A percentile compares a stretch with the other conserved stretches of the same genome.
phyloP scores from a whole-genome alignment of 1,284 basidiomycete genomes.

The Apiotrichum porosum region DNA sequence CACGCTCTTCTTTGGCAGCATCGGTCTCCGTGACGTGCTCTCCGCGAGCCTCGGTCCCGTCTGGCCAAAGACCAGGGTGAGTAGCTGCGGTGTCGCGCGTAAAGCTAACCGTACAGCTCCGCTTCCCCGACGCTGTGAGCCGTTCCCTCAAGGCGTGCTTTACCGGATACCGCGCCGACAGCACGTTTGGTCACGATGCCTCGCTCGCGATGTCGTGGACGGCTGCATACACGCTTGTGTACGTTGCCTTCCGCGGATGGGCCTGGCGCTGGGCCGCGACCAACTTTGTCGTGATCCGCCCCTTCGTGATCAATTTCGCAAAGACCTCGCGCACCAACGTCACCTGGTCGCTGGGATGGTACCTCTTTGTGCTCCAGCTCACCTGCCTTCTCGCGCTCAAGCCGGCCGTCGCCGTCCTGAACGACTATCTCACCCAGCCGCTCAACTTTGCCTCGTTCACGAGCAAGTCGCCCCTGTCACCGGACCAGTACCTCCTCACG shows the following conservation, averaged over 20 bases:
- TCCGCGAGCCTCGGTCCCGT: constrained; percentile 15
- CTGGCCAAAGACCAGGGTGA: constrained; percentile 26
- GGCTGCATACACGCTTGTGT: constrained; percentile 11
- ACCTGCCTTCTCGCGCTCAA: constrained; percentile 24
- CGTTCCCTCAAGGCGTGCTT: constrained; percentile 9
- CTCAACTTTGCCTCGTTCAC: constrained; percentile 35
- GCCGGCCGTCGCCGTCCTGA: constrained; percentile 26
- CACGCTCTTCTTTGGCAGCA: constrained; percentile 17
- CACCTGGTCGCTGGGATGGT: constrained; percentile 21
- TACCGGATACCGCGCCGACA: background rate
- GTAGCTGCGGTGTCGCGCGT: background rate
- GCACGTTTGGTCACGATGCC: constrained; percentile 1
- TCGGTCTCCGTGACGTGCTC: constrained; percentile 30
- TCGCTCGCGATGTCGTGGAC: constrained; percentile 5
- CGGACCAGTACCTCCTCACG: constrained; percentile 35
- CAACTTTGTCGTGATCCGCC: constrained; percentile 22
- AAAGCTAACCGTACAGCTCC: constrained; percentile 8
- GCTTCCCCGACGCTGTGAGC: constrained; percentile 20
- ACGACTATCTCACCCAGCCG: constrained; percentile 40
- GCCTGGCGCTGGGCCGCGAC: constrained; percentile 18
- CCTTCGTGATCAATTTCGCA: constrained; percentile 40
- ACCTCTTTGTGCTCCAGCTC: constrained; percentile 27
- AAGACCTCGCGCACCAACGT: constrained; percentile 24
- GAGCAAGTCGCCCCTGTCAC: constrained; percentile 29
- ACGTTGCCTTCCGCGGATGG: constrained; percentile 14